phyloP scores from a whole-genome alignment of 805 yeast species.

The Barnettozyma sp. region DNA sequence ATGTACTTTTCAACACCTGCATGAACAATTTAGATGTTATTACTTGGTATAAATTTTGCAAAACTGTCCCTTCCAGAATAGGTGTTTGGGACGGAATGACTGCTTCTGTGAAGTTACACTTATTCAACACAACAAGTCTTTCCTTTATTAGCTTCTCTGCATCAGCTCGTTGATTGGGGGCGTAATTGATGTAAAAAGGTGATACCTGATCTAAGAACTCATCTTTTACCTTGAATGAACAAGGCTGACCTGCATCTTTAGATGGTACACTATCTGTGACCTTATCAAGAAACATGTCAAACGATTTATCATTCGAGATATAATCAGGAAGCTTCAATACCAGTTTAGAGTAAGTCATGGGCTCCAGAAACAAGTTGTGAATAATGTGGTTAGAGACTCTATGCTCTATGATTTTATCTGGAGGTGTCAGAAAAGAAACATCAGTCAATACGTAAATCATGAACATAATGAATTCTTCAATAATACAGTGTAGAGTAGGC shows the following conservation, averaged over 20 bases:
- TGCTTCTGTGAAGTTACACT: slow-evolving; percentile 38
- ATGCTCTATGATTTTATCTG: slow-evolving; percentile 40
- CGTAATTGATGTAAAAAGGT: slow-evolving; percentile 76
- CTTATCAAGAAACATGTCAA: slow-evolving; percentile 53
- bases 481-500: slow-evolving; percentile 47
- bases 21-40: slow-evolving; percentile 48
- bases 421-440: slow-evolving; percentile 48
- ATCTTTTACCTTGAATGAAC: slow-evolving; percentile 62
- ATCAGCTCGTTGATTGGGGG: slow-evolving; percentile 76
- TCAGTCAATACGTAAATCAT: slow-evolving; percentile 66
- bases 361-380: slow-evolving; percentile 74
- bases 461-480: slow-evolving; percentile 72
- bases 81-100: slow-evolving; percentile 49
- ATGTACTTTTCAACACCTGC: slow-evolving; percentile 43
- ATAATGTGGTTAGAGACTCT: slow-evolving; percentile 65
- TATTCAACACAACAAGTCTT: slow-evolving; percentile 34
- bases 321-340: slow-evolving; percentile 69
- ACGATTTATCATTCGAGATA: slow-evolving; percentile 60
- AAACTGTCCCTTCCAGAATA: slow-evolving; percentile 32
- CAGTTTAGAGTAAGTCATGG: slow-evolving; percentile 64
- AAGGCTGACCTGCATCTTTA: slow-evolving; percentile 46
- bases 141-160: slow-evolving; percentile 61
- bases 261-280: slow-evolving; percentile 62
- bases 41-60: slow-evolving; percentile 41
- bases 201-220: slow-evolving; percentile 51